Evolutionary conservation across 2,329 filamentous ascomycete genomes (phyloP).

Genomic region (Gyromitra esculenta): DNA sequence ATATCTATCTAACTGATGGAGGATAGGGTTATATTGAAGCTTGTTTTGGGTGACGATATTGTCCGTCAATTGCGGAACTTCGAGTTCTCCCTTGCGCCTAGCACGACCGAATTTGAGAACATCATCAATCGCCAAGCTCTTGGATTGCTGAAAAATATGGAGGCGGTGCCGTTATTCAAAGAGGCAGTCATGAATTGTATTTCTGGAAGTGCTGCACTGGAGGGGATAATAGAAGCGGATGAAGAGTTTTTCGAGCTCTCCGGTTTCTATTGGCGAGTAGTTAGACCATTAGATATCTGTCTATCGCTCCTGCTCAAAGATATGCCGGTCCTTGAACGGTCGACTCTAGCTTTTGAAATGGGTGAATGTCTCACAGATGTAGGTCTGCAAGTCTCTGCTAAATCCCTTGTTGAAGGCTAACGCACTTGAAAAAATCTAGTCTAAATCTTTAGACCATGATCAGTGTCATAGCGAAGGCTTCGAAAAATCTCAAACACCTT

Average conservation of each 20-base stretch:
- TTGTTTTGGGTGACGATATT: constrained; percentile 22
- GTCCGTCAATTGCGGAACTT: constrained; percentile 2
- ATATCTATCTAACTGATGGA: neutral
- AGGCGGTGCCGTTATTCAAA: neutral
- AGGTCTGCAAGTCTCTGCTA: neutral
- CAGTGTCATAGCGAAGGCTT: neutral
- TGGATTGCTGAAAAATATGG: neutral
- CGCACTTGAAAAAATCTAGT: neutral
- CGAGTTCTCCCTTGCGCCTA: neutral
- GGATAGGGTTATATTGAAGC: constrained; percentile 20
- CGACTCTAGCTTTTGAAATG: rapidly evolving
- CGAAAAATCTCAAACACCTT: neutral
- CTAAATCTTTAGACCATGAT: neutral
- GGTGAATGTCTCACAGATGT: neutral
- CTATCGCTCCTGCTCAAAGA: neutral
- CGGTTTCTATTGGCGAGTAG: constrained; percentile 33
- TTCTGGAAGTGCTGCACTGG: constrained; percentile 18
- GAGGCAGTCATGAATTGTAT: constrained; percentile 5
- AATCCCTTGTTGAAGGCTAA: neutral
- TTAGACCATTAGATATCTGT: constrained; percentile 38
- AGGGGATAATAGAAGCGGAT: constrained; percentile 27
- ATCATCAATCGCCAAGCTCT: neutral
- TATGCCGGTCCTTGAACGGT: neutral
- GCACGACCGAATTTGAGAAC: neutral
- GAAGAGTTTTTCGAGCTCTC: neutral